Conservation (phyloP, 371 early-diverging fungal genomes). For the Mortierella sp. region DNA sequence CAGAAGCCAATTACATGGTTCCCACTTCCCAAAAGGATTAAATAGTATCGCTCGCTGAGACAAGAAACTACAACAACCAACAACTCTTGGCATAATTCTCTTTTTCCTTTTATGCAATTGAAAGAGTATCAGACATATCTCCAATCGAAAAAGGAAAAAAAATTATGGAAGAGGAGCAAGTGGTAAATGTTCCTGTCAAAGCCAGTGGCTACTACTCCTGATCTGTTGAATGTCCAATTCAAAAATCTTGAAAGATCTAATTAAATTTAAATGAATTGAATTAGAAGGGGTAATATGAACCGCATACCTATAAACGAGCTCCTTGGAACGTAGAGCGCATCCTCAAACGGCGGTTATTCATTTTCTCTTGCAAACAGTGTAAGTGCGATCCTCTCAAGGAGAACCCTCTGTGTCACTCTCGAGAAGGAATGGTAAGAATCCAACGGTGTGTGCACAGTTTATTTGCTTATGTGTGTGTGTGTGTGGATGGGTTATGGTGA, state of each 20-base stretch:
- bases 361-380: slow-evolving; percentile 55
- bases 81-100: too few relatives aligned
- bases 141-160: too few relatives aligned
- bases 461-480: slow-evolving; percentile 25
- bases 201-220: too few relatives aligned
- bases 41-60: too few relatives aligned
- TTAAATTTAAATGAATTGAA: slow-evolving; percentile 10
- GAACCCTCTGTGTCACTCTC: slow-evolving; percentile 55
- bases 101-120: too few relatives aligned
- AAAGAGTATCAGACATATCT: too few relatives aligned
- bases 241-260: not conserved
- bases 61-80: too few relatives aligned
- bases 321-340: slow-evolving; percentile 49
- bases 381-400: slow-evolving; percentile 47
- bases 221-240: too few relatives aligned
- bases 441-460: slow-evolving; percentile 55
- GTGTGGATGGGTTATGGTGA: not conserved
- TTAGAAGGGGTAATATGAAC: slow-evolving; percentile 33
- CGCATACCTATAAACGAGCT: slow-evolving; percentile 57
- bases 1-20: too few relatives aligned
- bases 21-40: too few relatives aligned
- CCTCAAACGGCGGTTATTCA: slow-evolving; percentile 53
- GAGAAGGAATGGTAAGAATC: slow-evolving; percentile 49
- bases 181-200: too few relatives aligned
- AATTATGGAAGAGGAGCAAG: too few relatives aligned